Evolutionary conservation across 495 filamentous ascomycete species (phyloP).

Genomic region (Monascus purpureus): DNA sequence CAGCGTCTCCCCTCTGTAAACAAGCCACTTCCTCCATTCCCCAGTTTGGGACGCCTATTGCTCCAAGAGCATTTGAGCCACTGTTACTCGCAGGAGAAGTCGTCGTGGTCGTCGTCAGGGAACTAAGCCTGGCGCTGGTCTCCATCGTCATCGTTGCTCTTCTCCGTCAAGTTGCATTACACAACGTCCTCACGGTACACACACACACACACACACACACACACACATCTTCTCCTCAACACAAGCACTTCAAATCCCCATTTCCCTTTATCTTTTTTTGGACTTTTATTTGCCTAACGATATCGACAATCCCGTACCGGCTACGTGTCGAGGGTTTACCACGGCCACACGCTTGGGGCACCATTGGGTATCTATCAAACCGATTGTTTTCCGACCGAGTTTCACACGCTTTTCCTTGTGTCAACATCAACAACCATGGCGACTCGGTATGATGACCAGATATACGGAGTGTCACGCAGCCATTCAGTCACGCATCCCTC

Average conservation of each 20-base stretch:
- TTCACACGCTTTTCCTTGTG: not conserved
- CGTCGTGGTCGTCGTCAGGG: slow-evolving; percentile 7
- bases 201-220: too few relatives aligned
- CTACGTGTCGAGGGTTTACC: too few relatives aligned
- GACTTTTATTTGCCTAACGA: too few relatives aligned
- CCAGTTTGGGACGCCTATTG: slow-evolving; percentile 13
- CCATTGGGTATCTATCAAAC: not conserved
- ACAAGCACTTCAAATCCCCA: too few relatives aligned
- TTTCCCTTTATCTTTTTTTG: too few relatives aligned
- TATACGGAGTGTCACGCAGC: slow-evolving; percentile 35
- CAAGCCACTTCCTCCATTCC: too few relatives aligned
- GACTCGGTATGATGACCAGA: slow-evolving; percentile 32
- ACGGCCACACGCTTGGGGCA: not conserved
- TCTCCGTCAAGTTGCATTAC: not conserved
- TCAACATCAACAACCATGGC: slow-evolving; percentile 24
- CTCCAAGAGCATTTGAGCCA: too few relatives aligned
- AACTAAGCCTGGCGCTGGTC: too few relatives aligned
- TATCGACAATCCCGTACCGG: too few relatives aligned
- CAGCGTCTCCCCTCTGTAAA: slow-evolving; percentile 26
- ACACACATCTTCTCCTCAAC: too few relatives aligned
- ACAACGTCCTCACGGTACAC: not conserved
- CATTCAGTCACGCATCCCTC: slow-evolving; percentile 34
- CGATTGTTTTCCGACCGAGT: not conserved
- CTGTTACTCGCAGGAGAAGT: too few relatives aligned
- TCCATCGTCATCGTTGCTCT: slow-evolving; percentile 7